phyloP scores from a whole-genome alignment of 768 basidiomycete genomes.

The Tephrocybe sp. region DNA sequence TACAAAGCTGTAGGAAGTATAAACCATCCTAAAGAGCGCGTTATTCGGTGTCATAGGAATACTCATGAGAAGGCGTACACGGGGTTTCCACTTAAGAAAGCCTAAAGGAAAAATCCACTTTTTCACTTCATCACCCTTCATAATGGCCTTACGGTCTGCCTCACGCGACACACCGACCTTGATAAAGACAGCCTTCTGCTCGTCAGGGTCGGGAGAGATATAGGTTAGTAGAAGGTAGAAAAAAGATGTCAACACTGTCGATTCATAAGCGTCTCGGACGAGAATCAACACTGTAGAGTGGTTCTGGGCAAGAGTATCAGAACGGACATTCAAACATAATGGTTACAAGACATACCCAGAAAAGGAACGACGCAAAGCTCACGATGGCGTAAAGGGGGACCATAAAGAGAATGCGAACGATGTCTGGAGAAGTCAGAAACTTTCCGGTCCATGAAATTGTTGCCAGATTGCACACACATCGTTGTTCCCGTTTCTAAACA shows the following conservation, averaged over 20 bases:
- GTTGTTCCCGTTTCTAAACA: slow-evolving; percentile 64
- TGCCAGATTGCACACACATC: slow-evolving; percentile 42
- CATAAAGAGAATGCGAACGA: slow-evolving; percentile 74
- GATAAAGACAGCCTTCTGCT: slow-evolving; percentile 59
- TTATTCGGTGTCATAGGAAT: slow-evolving; percentile 6
- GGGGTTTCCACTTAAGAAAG: slow-evolving; percentile 60
- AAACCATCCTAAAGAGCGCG: slow-evolving; percentile 48
- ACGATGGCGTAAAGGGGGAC: slow-evolving; percentile 72
- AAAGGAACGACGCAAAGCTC: slow-evolving; percentile 66
- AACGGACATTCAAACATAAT: neutral
- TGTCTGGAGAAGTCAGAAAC: slow-evolving; percentile 39
- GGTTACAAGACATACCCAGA: slow-evolving; percentile 52
- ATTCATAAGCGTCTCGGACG: slow-evolving; percentile 73
- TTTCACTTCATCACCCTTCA: slow-evolving; percentile 42
- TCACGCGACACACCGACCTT: slow-evolving; percentile 57
- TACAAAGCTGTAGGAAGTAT: slow-evolving; percentile 71
- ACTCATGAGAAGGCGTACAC: slow-evolving; percentile 30
- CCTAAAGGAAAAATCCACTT: slow-evolving; percentile 74
- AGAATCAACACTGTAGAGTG: slow-evolving; percentile 68
- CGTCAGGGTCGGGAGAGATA: slow-evolving; percentile 58
- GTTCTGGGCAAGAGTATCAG: slow-evolving; percentile 36
- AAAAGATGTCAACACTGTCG: slow-evolving; percentile 71
- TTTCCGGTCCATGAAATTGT: too few relatives aligned
- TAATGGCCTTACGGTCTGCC: slow-evolving; percentile 41
- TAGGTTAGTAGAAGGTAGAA: slow-evolving; percentile 76